These are phyloP conservation scores for Raphanus raphanistrum DNA, from an alignment of 345 rosid species.

Conservation along the genomic window DNA sequence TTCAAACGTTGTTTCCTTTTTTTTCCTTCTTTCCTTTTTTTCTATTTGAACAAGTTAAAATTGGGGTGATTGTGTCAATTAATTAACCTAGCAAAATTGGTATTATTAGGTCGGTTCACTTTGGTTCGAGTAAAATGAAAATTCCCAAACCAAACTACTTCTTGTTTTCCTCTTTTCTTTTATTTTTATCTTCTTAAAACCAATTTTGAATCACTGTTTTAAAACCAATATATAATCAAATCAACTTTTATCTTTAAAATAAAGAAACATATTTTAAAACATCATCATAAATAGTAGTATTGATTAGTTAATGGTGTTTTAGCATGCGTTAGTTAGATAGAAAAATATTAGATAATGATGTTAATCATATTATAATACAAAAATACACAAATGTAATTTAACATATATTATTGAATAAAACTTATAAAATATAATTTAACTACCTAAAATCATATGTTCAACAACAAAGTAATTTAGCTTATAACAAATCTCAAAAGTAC, in stretches of 20 bases:
- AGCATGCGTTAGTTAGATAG: too few species aligned
- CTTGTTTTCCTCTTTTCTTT: too few species aligned
- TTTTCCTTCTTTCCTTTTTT: not conserved
- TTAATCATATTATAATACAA: not conserved
- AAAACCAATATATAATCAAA: too few species aligned
- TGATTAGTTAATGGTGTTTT: too few species aligned
- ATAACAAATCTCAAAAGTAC: not conserved
- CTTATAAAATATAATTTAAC: not conserved
- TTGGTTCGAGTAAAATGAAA: too few species aligned
- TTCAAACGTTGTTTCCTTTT: not conserved
- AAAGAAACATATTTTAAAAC: not conserved
- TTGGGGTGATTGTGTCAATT: too few species aligned
- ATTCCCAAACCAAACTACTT: too few species aligned
- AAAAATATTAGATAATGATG: not conserved
- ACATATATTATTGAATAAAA: not conserved
- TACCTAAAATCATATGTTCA: not conserved
- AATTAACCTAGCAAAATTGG: too few species aligned
- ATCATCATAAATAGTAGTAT: too few species aligned
- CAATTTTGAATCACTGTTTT: too few species aligned
- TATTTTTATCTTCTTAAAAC: too few species aligned
- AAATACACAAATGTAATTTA: not conserved
- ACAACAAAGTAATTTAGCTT: not conserved
- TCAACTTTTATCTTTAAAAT: not conserved
- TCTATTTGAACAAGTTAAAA: not conserved
- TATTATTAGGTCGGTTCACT: too few species aligned